Base-by-base conservation (phyloP, 345 rosid genomes). In the Crucihimalaya himalaica region DNA sequence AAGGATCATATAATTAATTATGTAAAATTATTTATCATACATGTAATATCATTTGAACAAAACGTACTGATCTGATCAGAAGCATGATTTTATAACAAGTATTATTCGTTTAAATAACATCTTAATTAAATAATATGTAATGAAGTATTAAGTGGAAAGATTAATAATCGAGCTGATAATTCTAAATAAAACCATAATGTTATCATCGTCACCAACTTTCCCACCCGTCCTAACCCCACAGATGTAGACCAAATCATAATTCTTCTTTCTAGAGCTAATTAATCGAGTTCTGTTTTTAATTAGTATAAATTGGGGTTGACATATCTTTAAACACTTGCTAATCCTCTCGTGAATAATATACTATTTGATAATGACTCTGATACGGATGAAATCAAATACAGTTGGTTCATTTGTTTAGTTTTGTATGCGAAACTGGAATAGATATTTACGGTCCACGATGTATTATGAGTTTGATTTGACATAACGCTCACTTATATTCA, bases 171-270 rank as follows among this genome's bases (percentile, higher is more conserved):
- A 75, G 32, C 15, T 16, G 35, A 70, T 68, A 46, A 75, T 52
- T 37, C 42, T 5, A 42, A 20, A 52, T 45, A 27, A 70, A 55
- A 70, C 15, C 75, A n/a, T 62, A 69, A 55, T 76, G 80, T 55
- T 34, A 35, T 76, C 80, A 45, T 37, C 60, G 80, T 76, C 80
- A 76, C 75, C 80, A 76, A 70, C 80, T 76, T 76, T 76, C 52
- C 66, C 71, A 70, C 75, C 75, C 53, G 75, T 34, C 43, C 7
- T 45, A 76, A 56, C 71, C 75, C 75, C 71, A 68, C 74, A 53
- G 57, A 75, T 43, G 51, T 75, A 68, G 79, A 75, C 79, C 79
- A 76, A 76, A 76, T 69, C 58, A 69, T 63, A 45, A 54, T 54
- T 39, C 43, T 54, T 68, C 43, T 69, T 45, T 76, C 3, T 76